Conservation (phyloP, 2,329 filamentous ascomycete species). For the Fusarium papillatum region DNA sequence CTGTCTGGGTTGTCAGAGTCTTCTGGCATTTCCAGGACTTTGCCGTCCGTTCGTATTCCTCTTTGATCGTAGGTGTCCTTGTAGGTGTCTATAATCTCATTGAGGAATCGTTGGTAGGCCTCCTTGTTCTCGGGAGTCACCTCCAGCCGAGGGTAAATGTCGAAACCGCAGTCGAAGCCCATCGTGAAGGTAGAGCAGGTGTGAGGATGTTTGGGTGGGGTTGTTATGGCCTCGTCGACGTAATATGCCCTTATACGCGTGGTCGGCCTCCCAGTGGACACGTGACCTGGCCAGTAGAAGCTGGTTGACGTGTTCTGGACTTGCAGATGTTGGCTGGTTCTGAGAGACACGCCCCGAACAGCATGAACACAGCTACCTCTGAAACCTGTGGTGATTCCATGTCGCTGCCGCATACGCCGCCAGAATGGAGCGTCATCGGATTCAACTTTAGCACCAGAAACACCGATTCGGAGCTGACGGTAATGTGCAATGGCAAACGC, state of each 20-base stretch:
- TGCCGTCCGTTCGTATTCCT: not conserved
- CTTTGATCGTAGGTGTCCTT: not conserved
- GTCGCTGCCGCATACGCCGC: not conserved
- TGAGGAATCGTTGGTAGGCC: not conserved
- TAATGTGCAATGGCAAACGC: constrained; percentile 31
- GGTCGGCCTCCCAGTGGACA: not conserved
- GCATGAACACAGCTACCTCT: not conserved
- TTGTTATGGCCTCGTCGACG: not conserved
- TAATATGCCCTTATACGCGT: not conserved
- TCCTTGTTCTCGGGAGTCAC: not conserved
- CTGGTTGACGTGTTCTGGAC: too few relatives aligned
- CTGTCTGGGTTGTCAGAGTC: not conserved
- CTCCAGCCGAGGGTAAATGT: constrained; percentile 9
- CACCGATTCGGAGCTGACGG: constrained; percentile 28
- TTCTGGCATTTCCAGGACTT: not conserved
- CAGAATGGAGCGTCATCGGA: constrained; percentile 1
- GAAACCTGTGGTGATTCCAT: not conserved
- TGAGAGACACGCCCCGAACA: not conserved
- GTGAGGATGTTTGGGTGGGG: not conserved
- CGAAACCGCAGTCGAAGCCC: constrained; percentile 14
- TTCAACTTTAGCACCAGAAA: constrained; percentile 27
- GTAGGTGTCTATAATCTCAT: not conserved
- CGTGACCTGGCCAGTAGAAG: not conserved
- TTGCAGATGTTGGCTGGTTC: not conserved
- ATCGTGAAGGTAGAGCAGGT: not conserved